Conservation (phyloP, 768 basidiomycete species). For the Boletus eberwhitei region DNA sequence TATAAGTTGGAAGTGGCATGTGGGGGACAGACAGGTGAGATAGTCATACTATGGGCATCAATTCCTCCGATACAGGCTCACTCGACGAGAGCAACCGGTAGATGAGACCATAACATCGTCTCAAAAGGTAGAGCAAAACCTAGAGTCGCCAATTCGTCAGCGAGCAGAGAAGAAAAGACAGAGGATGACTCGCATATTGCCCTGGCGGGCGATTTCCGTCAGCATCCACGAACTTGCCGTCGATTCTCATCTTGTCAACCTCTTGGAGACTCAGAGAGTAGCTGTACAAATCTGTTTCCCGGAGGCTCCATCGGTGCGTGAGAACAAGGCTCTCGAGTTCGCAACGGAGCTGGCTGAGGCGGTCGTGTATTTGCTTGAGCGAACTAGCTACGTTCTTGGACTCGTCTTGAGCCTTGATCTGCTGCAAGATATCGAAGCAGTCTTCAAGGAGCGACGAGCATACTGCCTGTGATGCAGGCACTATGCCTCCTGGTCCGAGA, state of each 20-base stretch:
- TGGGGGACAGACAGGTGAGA: not conserved
- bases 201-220: slow-evolving; percentile 90
- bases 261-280: slow-evolving; percentile 92
- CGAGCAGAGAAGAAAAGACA: not conserved
- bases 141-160: slow-evolving; percentile 28
- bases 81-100: slow-evolving; percentile 91
- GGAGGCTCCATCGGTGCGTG: slow-evolving; percentile 94
- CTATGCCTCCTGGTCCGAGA: slow-evolving; percentile 82
- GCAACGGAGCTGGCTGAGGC: slow-evolving; percentile 77
- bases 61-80: slow-evolving; percentile 96
- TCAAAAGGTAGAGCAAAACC: slow-evolving; percentile 89
- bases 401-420: slow-evolving; percentile 91
- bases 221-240: slow-evolving; percentile 94
- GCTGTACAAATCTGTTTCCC: slow-evolving; percentile 92
- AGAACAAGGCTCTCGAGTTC: slow-evolving; percentile 90
- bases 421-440: slow-evolving; percentile 93
- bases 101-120: slow-evolving; percentile 95
- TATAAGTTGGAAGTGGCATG: not conserved
- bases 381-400: slow-evolving; percentile 82
- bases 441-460: slow-evolving; percentile 92
- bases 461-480: slow-evolving; percentile 89
- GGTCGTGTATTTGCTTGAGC: slow-evolving; percentile 90
- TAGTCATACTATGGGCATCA: slow-evolving; percentile 85
- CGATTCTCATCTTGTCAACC: slow-evolving; percentile 95
- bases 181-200: slow-evolving; percentile 72